Conservation (phyloP, 1,284 basidiomycete species). For the Mycena citricolor region DNA sequence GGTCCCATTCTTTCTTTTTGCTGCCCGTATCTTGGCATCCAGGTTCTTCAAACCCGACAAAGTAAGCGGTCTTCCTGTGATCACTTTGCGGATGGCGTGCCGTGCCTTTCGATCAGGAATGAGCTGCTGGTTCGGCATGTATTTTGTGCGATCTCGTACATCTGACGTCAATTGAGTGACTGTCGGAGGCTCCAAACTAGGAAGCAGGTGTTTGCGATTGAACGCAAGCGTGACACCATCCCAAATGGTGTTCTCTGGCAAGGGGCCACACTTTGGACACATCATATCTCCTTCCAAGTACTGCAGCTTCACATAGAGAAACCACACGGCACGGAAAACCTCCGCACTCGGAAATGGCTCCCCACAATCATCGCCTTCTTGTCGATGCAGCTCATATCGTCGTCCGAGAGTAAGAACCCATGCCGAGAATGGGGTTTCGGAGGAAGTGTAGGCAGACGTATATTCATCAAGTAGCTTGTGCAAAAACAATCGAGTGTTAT, state of each 20-base stretch:
- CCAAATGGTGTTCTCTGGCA: conserved; percentile 24
- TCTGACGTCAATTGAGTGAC: conserved; percentile 11
- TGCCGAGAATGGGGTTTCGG: conserved; percentile 31
- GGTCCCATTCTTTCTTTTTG: neutral
- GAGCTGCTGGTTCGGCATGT: conserved; percentile 9
- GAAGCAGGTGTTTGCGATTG: conserved; percentile 17
- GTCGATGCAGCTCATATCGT: conserved; percentile 15
- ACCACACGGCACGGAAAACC: conserved; percentile 5
- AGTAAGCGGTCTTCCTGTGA: conserved; percentile 7
- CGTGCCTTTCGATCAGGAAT: neutral
- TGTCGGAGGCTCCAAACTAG: conserved; percentile 17
- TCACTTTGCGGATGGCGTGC: conserved; percentile 3
- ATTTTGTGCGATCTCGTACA: neutral
- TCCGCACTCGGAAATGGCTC: conserved; percentile 3
- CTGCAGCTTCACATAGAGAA: conserved; percentile 19
- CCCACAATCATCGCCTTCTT: neutral
- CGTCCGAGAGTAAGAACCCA: conserved; percentile 23
- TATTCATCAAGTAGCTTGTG: conserved; percentile 33
- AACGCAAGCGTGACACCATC: conserved; percentile 26
- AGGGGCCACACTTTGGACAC: conserved; percentile 26
- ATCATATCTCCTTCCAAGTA: conserved; percentile 20
- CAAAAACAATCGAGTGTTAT: conserved; percentile 28
- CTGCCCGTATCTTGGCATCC: too few relatives aligned
- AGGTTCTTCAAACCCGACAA: too few relatives aligned
- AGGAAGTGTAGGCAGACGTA: conserved; percentile 27